Conservation (phyloP, 257 asterid genomes). For the Mitragyna speciosa region DNA sequence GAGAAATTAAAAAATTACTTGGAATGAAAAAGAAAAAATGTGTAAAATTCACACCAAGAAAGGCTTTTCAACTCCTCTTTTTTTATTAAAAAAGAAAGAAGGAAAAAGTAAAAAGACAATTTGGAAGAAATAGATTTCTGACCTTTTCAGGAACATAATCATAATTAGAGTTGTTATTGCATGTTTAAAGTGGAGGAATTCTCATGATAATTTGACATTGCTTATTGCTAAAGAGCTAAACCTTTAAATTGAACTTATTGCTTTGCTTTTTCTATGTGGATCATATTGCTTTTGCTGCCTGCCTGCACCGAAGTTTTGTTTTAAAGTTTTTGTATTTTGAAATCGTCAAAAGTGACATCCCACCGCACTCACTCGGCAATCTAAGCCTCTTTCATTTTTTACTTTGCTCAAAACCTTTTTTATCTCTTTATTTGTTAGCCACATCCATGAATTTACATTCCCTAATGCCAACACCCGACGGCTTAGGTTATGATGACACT, state of each 20-base stretch:
- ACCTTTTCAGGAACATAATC: background rate
- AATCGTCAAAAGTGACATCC: slow-evolving; percentile 18
- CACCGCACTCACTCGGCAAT: slow-evolving; percentile 7
- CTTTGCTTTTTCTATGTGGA: background rate
- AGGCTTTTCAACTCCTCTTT: no score
- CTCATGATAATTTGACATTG: slow-evolving; percentile 12
- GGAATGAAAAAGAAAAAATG: no score
- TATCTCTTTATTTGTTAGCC: background rate
- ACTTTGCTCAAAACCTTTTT: background rate
- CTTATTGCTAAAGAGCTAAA: slow-evolving; percentile 16
- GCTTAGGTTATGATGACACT: background rate
- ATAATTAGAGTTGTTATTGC: background rate
- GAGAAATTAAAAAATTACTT: no score
- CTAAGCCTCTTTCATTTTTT: background rate
- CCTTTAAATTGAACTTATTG: slow-evolving; percentile 16
- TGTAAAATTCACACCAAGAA: no score
- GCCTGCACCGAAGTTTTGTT: background rate
- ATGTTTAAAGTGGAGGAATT: slow-evolving; percentile 1
- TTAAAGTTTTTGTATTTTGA: background rate
- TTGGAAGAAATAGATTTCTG: background rate
- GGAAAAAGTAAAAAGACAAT: background rate
- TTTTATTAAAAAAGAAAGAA: no score
- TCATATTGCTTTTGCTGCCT: background rate
- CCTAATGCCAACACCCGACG: background rate
- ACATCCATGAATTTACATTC: slow-evolving; percentile 7